Evolutionary conservation across 2,329 filamentous ascomycete genomes (phyloP).

Genomic region (Talaromyces sp.): DNA sequence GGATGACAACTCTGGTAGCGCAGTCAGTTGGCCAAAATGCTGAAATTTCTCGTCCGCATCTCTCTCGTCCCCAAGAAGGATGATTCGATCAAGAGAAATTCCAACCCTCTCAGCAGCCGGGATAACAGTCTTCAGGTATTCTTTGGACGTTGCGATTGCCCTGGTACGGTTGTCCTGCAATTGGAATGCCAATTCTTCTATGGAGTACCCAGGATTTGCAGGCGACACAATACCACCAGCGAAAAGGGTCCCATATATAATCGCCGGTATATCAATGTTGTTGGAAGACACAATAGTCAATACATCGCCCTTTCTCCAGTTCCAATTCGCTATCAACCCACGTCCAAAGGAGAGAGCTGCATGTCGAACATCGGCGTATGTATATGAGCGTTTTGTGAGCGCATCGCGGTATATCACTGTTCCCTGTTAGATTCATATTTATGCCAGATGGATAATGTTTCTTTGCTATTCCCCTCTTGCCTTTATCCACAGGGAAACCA

Average conservation of each 20-base stretch:
- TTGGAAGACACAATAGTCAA: slow-evolving; percentile 21
- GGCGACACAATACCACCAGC: slow-evolving; percentile 22
- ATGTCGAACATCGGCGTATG: neutral
- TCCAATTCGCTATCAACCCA: neutral
- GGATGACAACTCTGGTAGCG: neutral
- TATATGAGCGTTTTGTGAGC: neutral
- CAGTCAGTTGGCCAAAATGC: neutral
- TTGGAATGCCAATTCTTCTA: slow-evolving; percentile 15
- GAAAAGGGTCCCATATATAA: slow-evolving; percentile 22
- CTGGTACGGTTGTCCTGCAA: slow-evolving; percentile 15
- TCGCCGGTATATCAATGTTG: slow-evolving; percentile 12
- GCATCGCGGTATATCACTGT: neutral
- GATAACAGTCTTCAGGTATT: slow-evolving; percentile 5
- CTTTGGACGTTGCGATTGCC: slow-evolving; percentile 13
- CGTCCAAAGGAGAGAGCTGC: neutral
- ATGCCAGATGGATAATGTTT: too few relatives aligned
- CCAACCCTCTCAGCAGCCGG: slow-evolving; percentile 7
- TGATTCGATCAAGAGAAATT: slow-evolving; percentile 8
- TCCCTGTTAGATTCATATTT: too few relatives aligned
- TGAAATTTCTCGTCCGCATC: too few relatives aligned
- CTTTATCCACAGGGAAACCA: too few relatives aligned
- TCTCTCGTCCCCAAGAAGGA: slow-evolving; percentile 7
- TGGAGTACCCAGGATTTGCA: slow-evolving; percentile 17
- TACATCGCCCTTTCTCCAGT: slow-evolving; percentile 18
- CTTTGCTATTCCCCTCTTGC: too few relatives aligned